Base-by-base conservation (phyloP, 2,329 filamentous ascomycete species). In the Cladosporium oxysporum region DNA sequence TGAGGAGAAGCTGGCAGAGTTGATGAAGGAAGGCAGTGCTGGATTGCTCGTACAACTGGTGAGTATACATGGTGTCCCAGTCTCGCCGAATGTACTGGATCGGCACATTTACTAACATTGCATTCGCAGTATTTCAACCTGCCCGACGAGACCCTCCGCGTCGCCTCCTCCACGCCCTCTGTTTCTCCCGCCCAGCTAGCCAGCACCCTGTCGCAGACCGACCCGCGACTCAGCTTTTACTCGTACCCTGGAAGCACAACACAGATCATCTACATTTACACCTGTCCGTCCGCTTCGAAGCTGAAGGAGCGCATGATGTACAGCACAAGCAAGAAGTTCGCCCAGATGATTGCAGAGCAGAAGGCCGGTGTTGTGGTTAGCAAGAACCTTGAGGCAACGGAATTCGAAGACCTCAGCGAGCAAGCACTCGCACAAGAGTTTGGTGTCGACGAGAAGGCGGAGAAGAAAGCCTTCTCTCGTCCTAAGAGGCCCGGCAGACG, bases 271-370 rank as follows among this genome's bases (percentile, higher is more conserved):
- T 95, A 95, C 81, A 88, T 95, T 75, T 94, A 93, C 80, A 94
- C 91, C 6, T 93, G 91, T 76, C 92, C 92, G 0, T 81, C 85
- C 0, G 85, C 82, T 31, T 87, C 84, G 62, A 91, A 88, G 79
- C 91, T 95, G 81, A 93, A 92, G 81, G 90, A 91, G 79, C 85
- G 91, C 69, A 96, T 96, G 92, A 79, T 95, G 74, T 95, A 95
- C 76, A 91, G 91, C 28, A 86, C 85, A 63, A 71, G 73, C 58
- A 76, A 76, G 65, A 85, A 83, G 66, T 82, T 86, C 71, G 79
- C 80, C 31, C 81, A 82, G 28, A 90, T 91, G 3, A 81, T 93
- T 33, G 91, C 91, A 21, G 86, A 88, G 72, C 79, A 79, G 41
- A 86, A 91, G 70, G 89, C 87, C 1, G 88, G 88, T 0, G 74